A percentile compares a stretch with the other conserved stretches of the same genome.
Evolutionary conservation across 1,139 yeast species (phyloP).

Genomic region (Meyerozyma smithsonii): DNA sequence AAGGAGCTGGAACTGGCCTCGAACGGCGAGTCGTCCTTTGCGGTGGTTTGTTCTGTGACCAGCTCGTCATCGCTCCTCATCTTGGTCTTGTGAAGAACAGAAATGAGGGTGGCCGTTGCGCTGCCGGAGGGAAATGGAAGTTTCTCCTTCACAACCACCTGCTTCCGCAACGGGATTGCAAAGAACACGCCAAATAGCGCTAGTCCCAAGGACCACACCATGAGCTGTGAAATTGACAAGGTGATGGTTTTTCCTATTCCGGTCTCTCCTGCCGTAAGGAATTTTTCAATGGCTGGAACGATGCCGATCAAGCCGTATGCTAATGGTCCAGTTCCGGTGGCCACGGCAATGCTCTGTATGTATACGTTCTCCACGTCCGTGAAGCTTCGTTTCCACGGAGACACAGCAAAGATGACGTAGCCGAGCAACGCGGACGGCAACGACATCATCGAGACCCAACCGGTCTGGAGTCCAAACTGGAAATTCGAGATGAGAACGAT

Average conservation of each 20-base stretch:
- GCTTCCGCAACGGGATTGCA: conserved; percentile 82
- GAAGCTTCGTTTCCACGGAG: conserved; percentile 47
- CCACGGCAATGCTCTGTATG: conserved; percentile 89
- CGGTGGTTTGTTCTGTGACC: not conserved
- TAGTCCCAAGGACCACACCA: conserved; percentile 79
- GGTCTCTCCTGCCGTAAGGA: conserved; percentile 71
- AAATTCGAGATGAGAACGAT: conserved; percentile 81
- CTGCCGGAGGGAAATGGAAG: conserved; percentile 92
- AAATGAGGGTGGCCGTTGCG: conserved; percentile 90
- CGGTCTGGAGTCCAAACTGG: conserved; percentile 95
- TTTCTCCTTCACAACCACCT: conserved; percentile 79
- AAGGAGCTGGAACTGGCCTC: conserved; percentile 56
- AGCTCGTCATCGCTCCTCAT: conserved; percentile 37
- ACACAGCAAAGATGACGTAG: conserved; percentile 68
- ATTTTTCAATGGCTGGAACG: conserved; percentile 93
- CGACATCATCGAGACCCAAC: conserved; percentile 99
- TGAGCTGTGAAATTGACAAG: conserved; percentile 45
- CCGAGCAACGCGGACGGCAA: conserved; percentile 89
- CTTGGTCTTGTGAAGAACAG: conserved; percentile 75
- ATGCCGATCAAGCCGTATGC: conserved; percentile 95
- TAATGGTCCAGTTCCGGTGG: conserved; percentile 95
- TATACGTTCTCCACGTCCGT: conserved; percentile 92
- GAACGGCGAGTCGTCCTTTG: conserved; percentile 23
- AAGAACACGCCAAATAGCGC: conserved; percentile 95
- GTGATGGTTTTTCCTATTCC: conserved; percentile 47